Base-by-base conservation (phyloP, 306 rosid species). In the Prunus dulcis region DNA sequence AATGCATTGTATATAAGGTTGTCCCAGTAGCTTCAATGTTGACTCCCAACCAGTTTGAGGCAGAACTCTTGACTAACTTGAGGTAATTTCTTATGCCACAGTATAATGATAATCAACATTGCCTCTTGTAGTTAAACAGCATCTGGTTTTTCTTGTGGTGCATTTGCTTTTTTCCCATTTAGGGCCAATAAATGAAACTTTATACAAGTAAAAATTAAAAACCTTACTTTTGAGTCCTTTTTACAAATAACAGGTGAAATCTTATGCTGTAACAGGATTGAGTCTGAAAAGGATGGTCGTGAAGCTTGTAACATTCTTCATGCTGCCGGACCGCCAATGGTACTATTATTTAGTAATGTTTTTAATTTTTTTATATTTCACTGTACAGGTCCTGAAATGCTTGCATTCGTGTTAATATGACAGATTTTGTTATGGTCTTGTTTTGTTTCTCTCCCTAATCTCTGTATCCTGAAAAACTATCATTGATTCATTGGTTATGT, bases 21-120 rank as follows among this genome's bases (percentile, higher is more conserved):
- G 96, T 95, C 58, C 97, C 97, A 15, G 93, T 92, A 32, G 92
- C 98, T 81, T 92, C 98, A 80, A 89, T 95, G 98, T 83, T 92
- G 87, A 90, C 98, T 72, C 98, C 97, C 73, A 95, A 95, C 82
- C 98, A 95, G 83, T 95, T 95, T 83, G 97, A 95, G 84, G 97
- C 98, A 76, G 97, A 95, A 87, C 81, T 88, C 68, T 80, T 92
- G 81, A 88, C 98, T 58, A 90, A 93, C 67, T 66, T 76, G 76
- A 88, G 88, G 98, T 92, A 84, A 74, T 83, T 81, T 7, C 53
- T 67, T 25, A 73, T 76, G 62, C 53, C 56, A 69, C 68, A 81
- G 17, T 60, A 22, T 70, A 22, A 56, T 34, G 1, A 81, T 67
- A 61, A 68, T 28, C 15, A 69, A 25, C 19, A n/a, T 51, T 47